These are phyloP conservation scores for Lophiostoma macrostomum DNA, from an alignment of 495 filamentous ascomycete species.

Conservation along the genomic window DNA sequence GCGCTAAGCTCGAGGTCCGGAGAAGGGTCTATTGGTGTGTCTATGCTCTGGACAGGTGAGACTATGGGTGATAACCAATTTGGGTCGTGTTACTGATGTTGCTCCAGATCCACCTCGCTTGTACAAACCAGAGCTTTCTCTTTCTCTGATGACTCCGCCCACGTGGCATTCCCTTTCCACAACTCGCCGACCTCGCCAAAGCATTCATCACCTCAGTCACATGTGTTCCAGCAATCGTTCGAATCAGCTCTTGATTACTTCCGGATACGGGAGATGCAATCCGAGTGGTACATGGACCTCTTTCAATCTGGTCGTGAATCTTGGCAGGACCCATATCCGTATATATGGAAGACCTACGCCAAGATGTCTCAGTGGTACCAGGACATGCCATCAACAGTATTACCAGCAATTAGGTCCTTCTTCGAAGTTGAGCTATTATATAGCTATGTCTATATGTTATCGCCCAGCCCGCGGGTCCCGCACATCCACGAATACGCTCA, in stretches of 20 bases:
- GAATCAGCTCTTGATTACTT: conserved; percentile 59
- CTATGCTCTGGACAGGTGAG: conserved; percentile 80
- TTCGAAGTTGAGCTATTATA: conserved; percentile 82
- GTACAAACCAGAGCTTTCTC: conserved; percentile 79
- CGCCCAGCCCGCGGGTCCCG: conserved; percentile 59
- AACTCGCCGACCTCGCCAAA: conserved; percentile 37
- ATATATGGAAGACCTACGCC: conserved; percentile 39
- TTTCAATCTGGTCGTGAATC: conserved; percentile 67
- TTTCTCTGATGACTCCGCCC: conserved; percentile 83
- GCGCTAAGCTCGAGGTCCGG: conserved; percentile 66
- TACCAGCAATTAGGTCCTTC: conserved; percentile 38
- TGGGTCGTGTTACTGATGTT: conserved; percentile 19
- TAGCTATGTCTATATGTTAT: conserved; percentile 77
- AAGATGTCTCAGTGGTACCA: conserved; percentile 32
- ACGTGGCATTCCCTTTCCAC: conserved; percentile 58
- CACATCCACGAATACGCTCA: conserved; percentile 64
- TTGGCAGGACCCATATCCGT: conserved; percentile 40
- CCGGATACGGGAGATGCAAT: conserved; percentile 72
- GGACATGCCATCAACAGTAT: conserved; percentile 18
- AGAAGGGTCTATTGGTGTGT: conserved; percentile 81
- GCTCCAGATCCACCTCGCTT: conserved; percentile 69
- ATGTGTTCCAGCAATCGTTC: conserved; percentile 46
- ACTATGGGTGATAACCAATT: not conserved
- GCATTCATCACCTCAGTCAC: conserved; percentile 37
- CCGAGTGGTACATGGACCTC: conserved; percentile 75